Evolutionary conservation across 2,329 filamentous ascomycete species (phyloP), one percentile per base, ranked within the genome.

Genomic region (Aspergillus glaucus): DNA sequence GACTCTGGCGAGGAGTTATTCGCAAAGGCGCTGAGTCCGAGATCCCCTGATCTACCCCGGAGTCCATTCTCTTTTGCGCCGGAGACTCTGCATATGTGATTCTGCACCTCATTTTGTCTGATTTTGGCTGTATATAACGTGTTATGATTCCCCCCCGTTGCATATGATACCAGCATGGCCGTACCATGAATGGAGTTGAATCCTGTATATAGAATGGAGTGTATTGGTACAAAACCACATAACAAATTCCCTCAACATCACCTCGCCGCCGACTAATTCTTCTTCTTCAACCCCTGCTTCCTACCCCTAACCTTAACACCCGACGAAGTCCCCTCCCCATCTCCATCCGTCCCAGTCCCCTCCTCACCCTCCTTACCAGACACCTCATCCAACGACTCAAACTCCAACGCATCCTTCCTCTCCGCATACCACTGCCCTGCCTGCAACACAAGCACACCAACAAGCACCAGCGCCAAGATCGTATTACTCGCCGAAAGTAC

Each of bases 341-440:
- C 48, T 17, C 14, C 42, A 28, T n/a, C 24, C 4, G 42, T 22
- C 42, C 24, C n/a, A 17, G 12, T 28, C 24, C n/a, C n/a, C 24
- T 28, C 42, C 42, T 44, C 42, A 37, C 43, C 47, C 15, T 40
- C 50, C 47, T 43, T 44, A 19, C 12, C 37, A 21, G 22, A 14
- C 37, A 7, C 3, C 4, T 12, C 19, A 40, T 40, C 37, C 34
- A 85, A 77, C 65, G 82, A 79, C 63, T 81, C 82, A 48, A 80
- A 77, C 69, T 96, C 91, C 66, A 91, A 86, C 62, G 79, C 79
- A 71, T 97, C 91, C 74, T 94, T 94, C 65, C 88, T 80, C 79
- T 97, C 91, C 22, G 93, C 93, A 74, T 98, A 98, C 93, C 92
- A 97, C 79, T 97, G 89, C 9, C 93, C 93, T 17, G 89, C 89